phyloP scores from a whole-genome alignment of 768 basidiomycete species.

The Suillus bovinus region DNA sequence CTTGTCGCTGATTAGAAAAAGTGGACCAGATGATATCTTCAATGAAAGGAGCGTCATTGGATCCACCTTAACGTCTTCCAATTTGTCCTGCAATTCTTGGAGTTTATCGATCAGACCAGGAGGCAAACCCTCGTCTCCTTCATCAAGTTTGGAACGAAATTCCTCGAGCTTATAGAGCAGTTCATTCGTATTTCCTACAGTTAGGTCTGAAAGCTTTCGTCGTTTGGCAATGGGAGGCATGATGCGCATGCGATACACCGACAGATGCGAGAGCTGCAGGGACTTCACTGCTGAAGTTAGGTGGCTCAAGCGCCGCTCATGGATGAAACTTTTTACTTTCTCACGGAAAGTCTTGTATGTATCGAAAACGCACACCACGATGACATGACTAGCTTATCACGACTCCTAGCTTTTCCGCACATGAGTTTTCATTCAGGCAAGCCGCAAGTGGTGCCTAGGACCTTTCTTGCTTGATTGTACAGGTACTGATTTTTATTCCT shows the following conservation, averaged over 20 bases:
- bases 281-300: not conserved
- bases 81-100: constrained; percentile 14
- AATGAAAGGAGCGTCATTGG: not conserved
- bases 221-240: not conserved
- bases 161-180: constrained; percentile 11
- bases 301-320: too few species aligned
- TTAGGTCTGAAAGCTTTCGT: constrained; percentile 10
- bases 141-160: constrained; percentile 19
- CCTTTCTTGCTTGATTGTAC: too few species aligned
- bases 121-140: constrained; percentile 20
- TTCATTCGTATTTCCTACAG: constrained; percentile 12
- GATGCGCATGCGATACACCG: not conserved
- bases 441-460: too few species aligned
- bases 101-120: constrained; percentile 7
- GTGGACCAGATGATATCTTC: constrained; percentile 10
- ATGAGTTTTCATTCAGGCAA: too few species aligned
- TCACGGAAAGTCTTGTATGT: too few species aligned
- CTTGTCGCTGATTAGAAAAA: constrained; percentile 14
- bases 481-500: too few species aligned
- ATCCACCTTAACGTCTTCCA: not conserved
- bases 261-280: not conserved
- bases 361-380: too few species aligned
- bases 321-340: too few species aligned
- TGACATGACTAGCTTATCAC: too few species aligned
- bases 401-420: too few species aligned